phyloP scores from a whole-genome alignment of 1,284 basidiomycete species.

The Tremellales sp. region DNA sequence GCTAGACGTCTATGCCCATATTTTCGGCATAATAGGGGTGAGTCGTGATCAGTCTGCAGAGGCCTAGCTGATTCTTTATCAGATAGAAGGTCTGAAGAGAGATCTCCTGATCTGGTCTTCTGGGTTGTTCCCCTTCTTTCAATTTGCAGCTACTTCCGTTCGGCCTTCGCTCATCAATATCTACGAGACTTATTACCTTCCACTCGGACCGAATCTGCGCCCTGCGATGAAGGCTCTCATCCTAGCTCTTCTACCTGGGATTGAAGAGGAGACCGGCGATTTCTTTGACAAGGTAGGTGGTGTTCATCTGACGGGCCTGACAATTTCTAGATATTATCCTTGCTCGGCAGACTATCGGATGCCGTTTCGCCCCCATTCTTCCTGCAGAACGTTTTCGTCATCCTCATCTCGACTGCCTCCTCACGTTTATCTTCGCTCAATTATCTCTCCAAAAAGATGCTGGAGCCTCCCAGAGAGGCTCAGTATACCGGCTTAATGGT shows the following conservation, averaged over 20 bases:
- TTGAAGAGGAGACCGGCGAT: conserved; percentile 94
- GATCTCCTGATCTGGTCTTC: conserved; percentile 94
- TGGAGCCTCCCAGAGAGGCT: conserved; percentile 51
- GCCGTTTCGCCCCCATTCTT: conserved; percentile 84
- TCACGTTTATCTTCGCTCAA: conserved; percentile 83
- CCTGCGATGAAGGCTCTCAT: conserved; percentile 93
- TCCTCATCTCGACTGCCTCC: conserved; percentile 83
- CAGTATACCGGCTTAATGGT: conserved; percentile 88
- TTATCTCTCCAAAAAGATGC: conserved; percentile 75
- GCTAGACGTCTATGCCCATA: conserved; percentile 89
- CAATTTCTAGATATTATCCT: conserved; percentile 62
- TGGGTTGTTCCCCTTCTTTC: conserved; percentile 96
- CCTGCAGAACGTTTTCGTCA: conserved; percentile 90
- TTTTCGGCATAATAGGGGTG: conserved; percentile 84
- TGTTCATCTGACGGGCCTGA: conserved; percentile 4
- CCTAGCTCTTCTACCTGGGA: conserved; percentile 82
- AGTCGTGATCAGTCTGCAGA: conserved; percentile 46
- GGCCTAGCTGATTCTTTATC: conserved; percentile 5
- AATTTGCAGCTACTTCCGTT: conserved; percentile 93
- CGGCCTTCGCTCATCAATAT: conserved; percentile 83
- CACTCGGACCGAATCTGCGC: conserved; percentile 73
- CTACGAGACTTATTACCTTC: conserved; percentile 86
- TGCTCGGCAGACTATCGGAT: conserved; percentile 77
- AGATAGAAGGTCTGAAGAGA: conserved; percentile 81
- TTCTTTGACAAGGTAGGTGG: conserved; percentile 77